phyloP scores from a whole-genome alignment of 164 flowering plant species.

The Malania oleifera region DNA sequence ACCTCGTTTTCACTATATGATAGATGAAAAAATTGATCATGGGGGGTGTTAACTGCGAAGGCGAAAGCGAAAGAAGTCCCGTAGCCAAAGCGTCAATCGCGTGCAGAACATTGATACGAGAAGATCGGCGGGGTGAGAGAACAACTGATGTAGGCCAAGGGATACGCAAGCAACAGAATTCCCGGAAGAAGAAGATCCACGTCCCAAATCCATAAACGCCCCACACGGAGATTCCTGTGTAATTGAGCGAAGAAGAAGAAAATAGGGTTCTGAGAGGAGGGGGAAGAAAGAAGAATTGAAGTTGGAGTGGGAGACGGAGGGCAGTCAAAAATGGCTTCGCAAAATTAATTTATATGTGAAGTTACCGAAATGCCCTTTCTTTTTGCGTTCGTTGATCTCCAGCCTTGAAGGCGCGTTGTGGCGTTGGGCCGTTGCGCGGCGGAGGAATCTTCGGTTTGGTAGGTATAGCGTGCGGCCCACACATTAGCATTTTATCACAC shows the following conservation, averaged over 20 bases:
- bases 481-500: too few species aligned
- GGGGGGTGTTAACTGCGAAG: slow-evolving; percentile 16
- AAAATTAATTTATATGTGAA: too few species aligned
- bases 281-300: too few species aligned
- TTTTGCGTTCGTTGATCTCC: too few species aligned
- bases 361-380: too few species aligned
- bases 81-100: slow-evolving; percentile 28
- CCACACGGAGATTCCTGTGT: neutral
- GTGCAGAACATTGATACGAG: slow-evolving; percentile 12
- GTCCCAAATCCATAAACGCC: slow-evolving; percentile 22
- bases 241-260: slow-evolving; percentile 2
- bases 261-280: slow-evolving; percentile 15
- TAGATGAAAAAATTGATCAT: neutral
- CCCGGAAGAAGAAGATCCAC: slow-evolving; percentile 14
- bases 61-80: slow-evolving; percentile 18
- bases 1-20: too few species aligned
- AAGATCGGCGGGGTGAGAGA: slow-evolving; percentile 16
- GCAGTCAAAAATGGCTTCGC: too few species aligned
- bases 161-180: slow-evolving; percentile 3
- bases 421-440: too few species aligned
- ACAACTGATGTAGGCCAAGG: neutral
- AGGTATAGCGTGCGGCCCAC: too few species aligned
- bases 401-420: too few species aligned
- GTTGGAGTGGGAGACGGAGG: too few species aligned
- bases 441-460: too few species aligned